These are phyloP conservation scores for Clitoria ternatea DNA, from an alignment of 306 rosid species.

Conservation along the genomic window DNA sequence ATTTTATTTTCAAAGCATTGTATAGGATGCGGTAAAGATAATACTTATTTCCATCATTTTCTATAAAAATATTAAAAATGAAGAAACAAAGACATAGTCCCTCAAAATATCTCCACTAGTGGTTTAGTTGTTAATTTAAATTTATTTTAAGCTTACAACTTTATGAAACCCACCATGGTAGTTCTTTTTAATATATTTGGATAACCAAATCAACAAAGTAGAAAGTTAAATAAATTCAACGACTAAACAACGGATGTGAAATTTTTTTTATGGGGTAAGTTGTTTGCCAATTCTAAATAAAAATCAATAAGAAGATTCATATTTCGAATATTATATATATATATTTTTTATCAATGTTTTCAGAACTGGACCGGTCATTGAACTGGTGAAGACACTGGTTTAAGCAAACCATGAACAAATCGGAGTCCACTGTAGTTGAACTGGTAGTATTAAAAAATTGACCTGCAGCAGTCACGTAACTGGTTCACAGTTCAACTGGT, in stretches of 20 bases:
- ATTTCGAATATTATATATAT: too few relatives aligned
- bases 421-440: too few relatives aligned
- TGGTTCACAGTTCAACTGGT: too few relatives aligned
- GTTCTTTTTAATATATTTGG: neutral
- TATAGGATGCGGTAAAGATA: neutral
- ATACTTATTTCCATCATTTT: neutral
- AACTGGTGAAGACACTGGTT: too few relatives aligned
- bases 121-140: neutral
- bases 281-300: neutral
- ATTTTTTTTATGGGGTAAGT: neutral
- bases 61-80: neutral
- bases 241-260: neutral
- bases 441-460: too few relatives aligned
- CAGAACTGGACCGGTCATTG: too few relatives aligned
- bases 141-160: neutral
- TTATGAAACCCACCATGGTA: neutral
- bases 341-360: too few relatives aligned
- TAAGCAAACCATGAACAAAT: too few relatives aligned
- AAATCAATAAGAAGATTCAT: neutral
- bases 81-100: neutral
- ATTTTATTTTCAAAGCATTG: neutral
- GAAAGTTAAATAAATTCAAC: neutral
- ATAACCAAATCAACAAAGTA: neutral
- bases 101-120: neutral
- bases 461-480: too few relatives aligned